Evolutionary conservation across 2,329 filamentous ascomycete genomes (phyloP).

Genomic region (Diaporthe ampelina): DNA sequence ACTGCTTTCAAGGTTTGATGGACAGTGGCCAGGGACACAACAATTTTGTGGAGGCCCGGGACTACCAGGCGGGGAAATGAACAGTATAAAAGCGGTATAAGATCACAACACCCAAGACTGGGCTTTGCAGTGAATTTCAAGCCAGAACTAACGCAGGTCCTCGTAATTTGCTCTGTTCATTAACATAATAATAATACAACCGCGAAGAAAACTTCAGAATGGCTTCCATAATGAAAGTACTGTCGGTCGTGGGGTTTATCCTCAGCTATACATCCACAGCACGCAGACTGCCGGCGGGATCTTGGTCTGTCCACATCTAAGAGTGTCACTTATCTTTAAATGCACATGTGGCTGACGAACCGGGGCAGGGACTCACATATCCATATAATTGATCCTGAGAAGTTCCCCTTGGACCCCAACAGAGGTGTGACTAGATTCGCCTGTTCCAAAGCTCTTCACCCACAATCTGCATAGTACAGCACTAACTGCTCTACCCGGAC

Average conservation of each 20-base stretch:
- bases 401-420: not conserved
- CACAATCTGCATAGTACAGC: no score
- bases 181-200: not conserved
- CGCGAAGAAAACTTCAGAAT: not conserved
- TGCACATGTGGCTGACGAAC: not conserved
- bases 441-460: not conserved
- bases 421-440: not conserved
- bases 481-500: not conserved
- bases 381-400: constrained; percentile 8
- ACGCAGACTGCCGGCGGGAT: not conserved
- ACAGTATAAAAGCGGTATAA: not conserved
- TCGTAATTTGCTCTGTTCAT: no score
- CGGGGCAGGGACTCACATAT: constrained; percentile 14
- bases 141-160: not conserved
- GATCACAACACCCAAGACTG: not conserved
- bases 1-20: not conserved
- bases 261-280: not conserved
- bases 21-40: not conserved
- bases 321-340: no score
- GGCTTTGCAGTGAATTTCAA: no score
- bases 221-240: not conserved
- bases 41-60: not conserved
- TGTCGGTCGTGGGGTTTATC: not conserved
- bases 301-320: not conserved
- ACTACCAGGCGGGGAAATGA: not conserved